A percentile compares a stretch with the other conserved stretches of the same genome.
Evolutionary conservation across 495 filamentous ascomycete genomes (phyloP).

Genomic region (Hypomontagnella monticulosa): DNA sequence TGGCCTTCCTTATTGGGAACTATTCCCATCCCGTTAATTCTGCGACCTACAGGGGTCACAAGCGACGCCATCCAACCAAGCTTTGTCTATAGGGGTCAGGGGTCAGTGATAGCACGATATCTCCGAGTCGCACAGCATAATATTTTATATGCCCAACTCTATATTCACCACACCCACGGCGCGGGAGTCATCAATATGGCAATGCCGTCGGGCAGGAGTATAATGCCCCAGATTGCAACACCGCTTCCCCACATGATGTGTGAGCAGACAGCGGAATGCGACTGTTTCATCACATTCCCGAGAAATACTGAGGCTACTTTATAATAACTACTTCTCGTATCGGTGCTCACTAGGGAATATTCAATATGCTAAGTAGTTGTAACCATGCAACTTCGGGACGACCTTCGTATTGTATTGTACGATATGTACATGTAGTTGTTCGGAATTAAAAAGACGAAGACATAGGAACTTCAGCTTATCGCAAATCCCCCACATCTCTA

Average conservation of each 20-base stretch:
- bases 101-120: conserved; percentile 15
- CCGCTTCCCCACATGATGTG: conserved; percentile 31
- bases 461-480: conserved; percentile 7
- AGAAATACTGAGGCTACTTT: conserved; percentile 14
- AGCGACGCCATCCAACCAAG: conserved; percentile 28
- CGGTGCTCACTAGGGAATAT: conserved; percentile 23
- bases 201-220: conserved; percentile 14
- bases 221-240: conserved; percentile 10
- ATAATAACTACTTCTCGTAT: conserved; percentile 5
- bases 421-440: too few species aligned
- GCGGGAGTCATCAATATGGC: neutral
- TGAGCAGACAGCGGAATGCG: conserved; percentile 30
- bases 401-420: conserved; percentile 14
- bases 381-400: conserved; percentile 14
- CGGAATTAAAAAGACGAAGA: neutral
- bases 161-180: conserved; percentile 15
- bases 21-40: conserved; percentile 4
- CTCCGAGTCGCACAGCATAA: conserved; percentile 14
- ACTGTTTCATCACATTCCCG: conserved; percentile 23
- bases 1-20: conserved; percentile 34
- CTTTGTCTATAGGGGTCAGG: conserved; percentile 10
- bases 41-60: conserved; percentile 7
- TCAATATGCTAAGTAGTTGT: conserved; percentile 9
- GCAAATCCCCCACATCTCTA: conserved; percentile 21
- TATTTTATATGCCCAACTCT: conserved; percentile 8